Conservation (phyloP, 129 eudicot species). For the Scalesia atractyloides region DNA sequence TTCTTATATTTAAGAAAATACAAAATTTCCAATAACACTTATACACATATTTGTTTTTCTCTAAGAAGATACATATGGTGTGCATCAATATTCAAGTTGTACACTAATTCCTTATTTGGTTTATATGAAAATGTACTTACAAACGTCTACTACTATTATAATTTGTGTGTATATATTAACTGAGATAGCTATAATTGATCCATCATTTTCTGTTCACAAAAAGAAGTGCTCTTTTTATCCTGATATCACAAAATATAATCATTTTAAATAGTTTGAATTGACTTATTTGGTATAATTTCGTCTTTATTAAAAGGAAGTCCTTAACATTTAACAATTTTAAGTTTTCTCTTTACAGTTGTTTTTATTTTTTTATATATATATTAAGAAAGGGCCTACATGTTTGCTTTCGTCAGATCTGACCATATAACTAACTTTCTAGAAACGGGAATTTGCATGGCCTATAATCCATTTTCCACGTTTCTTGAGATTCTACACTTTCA, state of each 20-base stretch:
- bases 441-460: not conserved
- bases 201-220: not conserved
- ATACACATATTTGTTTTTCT: not conserved
- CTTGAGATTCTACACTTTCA: constrained; percentile 13
- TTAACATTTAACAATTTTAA: not conserved
- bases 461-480: constrained; percentile 10
- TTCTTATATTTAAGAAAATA: too few species aligned
- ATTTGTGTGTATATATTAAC: too few species aligned
- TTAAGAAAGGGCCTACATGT: not conserved
- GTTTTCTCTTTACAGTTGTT: not conserved
- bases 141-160: too few species aligned
- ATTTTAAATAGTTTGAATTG: not conserved
- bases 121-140: too few species aligned
- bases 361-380: not conserved
- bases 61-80: too few species aligned
- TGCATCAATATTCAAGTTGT: too few species aligned
- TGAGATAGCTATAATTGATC: too few species aligned
- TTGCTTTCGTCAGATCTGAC: not conserved
- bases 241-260: not conserved
- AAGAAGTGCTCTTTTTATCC: not conserved
- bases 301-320: not conserved
- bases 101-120: too few species aligned
- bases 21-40: too few species aligned
- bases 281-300: not conserved
- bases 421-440: not conserved